Base-by-base conservation (phyloP, 148 eudicot species). In the Salicornia ramosissima region DNA sequence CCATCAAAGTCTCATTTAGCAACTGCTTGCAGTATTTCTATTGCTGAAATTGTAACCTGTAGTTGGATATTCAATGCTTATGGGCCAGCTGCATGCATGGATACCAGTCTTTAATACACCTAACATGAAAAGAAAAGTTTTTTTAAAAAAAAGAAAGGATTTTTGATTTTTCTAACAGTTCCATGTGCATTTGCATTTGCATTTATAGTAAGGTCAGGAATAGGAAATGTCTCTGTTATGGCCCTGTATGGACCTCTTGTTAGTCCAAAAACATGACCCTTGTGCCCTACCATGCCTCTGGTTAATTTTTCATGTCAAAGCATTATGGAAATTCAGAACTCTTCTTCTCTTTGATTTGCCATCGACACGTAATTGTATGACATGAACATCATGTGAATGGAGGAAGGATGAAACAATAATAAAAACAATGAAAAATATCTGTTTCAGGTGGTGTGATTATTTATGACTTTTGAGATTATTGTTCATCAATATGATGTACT, bases 161-260 rank as follows among this genome's bases (percentile, higher is more conserved):
- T n/a, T n/a, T n/a, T n/a, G n/a, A n/a, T n/a, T n/a, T 39, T 26
- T 28, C 24, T 54, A 69, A 57, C 26, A 30, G 47, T 49, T 76
- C 54, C 54, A 76, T 56, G 43, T 66, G 64, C 53, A 65, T 55
- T 64, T 43, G 64, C 53, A 65, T 55, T 64, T 43, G 73, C 66
- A 68, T 75, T 75, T 36, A 61, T 61, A 16, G 21, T 51, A 33
- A 25, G 49, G 65, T 64, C 51, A 55, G 45, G 22, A 51, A n/a
- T n/a, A n/a, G n/a, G n/a, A 75, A 61, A 59, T 59, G 77, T 74
- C 72, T 49, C 49, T 52, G n/a, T 68, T 28, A 61, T 65, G 71
- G 58, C 36, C 40, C 18, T 36, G 67, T 40, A 76, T 65, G 79
- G 75, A 33, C 62, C 75, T 34, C 39, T 58, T 36, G 67, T 39